These are phyloP conservation scores for Podospora conica DNA, from an alignment of 495 filamentous ascomycete genomes.

Conservation along the genomic window DNA sequence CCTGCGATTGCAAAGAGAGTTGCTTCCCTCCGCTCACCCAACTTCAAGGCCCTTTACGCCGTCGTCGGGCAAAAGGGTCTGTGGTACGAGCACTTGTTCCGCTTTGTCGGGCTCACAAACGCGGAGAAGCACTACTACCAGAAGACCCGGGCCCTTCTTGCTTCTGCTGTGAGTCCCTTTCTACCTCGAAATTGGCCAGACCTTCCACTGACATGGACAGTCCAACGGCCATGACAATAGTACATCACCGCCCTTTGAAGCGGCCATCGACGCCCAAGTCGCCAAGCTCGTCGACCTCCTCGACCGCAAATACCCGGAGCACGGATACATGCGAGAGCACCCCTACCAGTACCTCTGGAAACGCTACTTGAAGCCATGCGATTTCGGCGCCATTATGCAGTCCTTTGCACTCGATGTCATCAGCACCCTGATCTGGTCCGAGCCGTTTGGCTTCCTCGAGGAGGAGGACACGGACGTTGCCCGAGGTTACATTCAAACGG, in stretches of 20 bases:
- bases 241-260: background rate
- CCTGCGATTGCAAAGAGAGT: conserved; percentile 30
- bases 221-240: background rate
- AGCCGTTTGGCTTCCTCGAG: conserved; percentile 55
- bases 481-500: conserved; percentile 45
- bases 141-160: too few species aligned
- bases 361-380: conserved; percentile 39
- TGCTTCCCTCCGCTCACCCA: conserved; percentile 27
- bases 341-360: conserved; percentile 21
- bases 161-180: background rate
- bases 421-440: conserved; percentile 54
- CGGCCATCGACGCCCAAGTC: conserved; percentile 36
- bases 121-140: too few species aligned
- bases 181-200: background rate
- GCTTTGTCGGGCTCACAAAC: too few species aligned
- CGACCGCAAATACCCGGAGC: conserved; percentile 46
- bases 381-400: conserved; percentile 41
- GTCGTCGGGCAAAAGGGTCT: background rate
- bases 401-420: conserved; percentile 58
- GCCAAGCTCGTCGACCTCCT: conserved; percentile 32
- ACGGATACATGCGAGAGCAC: too few species aligned
- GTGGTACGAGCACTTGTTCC: background rate
- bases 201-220: background rate
- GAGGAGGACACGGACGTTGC: conserved; percentile 50
- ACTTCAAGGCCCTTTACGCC: conserved; percentile 18